Evolutionary conservation across 345 rosid species (phyloP).

Genomic region (Citrus glauca): DNA sequence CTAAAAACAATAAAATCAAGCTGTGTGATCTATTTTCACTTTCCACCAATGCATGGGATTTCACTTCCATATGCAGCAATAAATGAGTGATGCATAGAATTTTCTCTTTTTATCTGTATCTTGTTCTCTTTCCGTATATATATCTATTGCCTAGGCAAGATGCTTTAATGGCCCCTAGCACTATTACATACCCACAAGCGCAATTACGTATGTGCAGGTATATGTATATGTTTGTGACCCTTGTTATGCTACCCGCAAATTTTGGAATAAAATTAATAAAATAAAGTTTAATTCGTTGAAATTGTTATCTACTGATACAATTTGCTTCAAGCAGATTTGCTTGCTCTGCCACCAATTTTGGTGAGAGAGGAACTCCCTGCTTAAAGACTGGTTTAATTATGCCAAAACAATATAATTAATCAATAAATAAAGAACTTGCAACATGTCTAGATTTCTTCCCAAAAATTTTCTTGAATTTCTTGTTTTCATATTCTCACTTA

Average conservation of each 20-base stretch:
- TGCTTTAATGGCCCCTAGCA: not conserved
- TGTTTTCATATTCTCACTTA: not conserved
- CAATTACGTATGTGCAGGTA: too few species aligned
- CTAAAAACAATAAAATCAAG: too few species aligned
- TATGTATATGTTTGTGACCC: not conserved
- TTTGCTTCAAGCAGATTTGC: not conserved
- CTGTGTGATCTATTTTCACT: too few species aligned
- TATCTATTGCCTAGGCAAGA: not conserved
- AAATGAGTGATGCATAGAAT: not conserved
- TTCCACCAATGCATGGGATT: too few species aligned
- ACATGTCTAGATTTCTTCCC: not conserved
- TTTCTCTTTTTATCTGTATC: too few species aligned
- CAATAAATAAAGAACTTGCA: not conserved
- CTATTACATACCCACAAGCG: not conserved
- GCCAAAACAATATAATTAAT: not conserved
- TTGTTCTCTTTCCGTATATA: too few species aligned
- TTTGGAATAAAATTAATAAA: too few species aligned
- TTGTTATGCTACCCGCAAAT: too few species aligned
- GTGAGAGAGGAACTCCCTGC: not conserved
- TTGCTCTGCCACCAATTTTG: not conserved
- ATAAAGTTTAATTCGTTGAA: not conserved
- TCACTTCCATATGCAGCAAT: too few species aligned
- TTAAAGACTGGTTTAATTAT: not conserved
- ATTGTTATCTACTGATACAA: not conserved
- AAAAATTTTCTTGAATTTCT: not conserved